These are phyloP conservation scores for Begonia fuchsioides DNA, from an alignment of 306 rosid species.

Conservation along the genomic window DNA sequence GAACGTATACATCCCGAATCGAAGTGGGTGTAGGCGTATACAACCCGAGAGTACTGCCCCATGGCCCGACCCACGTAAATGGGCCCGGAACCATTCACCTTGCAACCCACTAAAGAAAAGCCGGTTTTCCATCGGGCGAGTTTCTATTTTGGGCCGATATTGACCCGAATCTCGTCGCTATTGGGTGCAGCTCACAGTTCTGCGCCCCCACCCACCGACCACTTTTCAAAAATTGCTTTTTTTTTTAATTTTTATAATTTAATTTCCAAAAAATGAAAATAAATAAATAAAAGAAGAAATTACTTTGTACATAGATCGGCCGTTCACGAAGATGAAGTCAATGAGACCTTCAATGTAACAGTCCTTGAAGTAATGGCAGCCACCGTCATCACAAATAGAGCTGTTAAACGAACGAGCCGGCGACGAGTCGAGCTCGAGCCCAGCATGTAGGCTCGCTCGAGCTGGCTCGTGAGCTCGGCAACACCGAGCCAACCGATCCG, in stretches of 20 bases:
- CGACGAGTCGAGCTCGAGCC: too few species aligned
- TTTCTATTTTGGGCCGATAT: slow-evolving; percentile 72
- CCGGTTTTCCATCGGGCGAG: slow-evolving; percentile 44
- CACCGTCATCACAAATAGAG: slow-evolving; percentile 80
- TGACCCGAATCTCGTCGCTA: slow-evolving; percentile 65
- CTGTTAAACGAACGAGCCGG: too few species aligned
- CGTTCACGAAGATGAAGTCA: slow-evolving; percentile 88
- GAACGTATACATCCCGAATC: too few species aligned
- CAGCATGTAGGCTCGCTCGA: too few species aligned
- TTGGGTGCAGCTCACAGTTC: slow-evolving; percentile 70
- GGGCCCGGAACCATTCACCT: slow-evolving; percentile 60
- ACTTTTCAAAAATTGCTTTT: too few species aligned
- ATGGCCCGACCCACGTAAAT: slow-evolving; percentile 75
- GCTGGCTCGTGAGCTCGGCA: too few species aligned
- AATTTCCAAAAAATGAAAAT: not conserved
- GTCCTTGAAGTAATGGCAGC: slow-evolving; percentile 88
- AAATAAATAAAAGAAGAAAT: not conserved
- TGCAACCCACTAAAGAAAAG: slow-evolving; percentile 58
- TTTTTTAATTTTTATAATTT: not conserved
- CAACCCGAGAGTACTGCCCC: slow-evolving; percentile 62
- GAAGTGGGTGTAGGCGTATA: slow-evolving; percentile 54
- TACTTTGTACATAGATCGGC: slow-evolving; percentile 87
- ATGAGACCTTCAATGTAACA: slow-evolving; percentile 80
- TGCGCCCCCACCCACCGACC: slow-evolving; percentile 6
- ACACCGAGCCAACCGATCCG: too few species aligned